phyloP scores from a whole-genome alignment of 805 yeast species.

The Naumovozyma baii region DNA sequence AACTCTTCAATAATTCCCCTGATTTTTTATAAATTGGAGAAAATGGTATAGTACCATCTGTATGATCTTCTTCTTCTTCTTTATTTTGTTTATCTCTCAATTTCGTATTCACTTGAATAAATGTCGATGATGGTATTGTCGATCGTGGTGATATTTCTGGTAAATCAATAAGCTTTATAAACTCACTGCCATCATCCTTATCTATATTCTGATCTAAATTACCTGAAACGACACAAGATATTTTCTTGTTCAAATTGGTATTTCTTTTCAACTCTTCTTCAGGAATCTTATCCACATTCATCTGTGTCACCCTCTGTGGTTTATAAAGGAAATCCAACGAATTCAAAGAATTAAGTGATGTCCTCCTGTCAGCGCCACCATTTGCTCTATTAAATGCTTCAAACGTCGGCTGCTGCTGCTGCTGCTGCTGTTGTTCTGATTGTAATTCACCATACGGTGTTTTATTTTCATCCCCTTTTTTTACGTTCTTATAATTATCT shows the following conservation, averaged over 20 bases:
- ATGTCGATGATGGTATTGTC: constrained; percentile 1
- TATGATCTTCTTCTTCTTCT: constrained; percentile 2
- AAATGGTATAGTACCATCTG: constrained; percentile 9
- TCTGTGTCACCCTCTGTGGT: constrained; percentile 21
- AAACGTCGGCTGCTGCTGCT: neutral
- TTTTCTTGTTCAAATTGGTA: constrained; percentile 22
- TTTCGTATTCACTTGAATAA: neutral
- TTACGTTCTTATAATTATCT: no score
- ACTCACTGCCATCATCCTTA: neutral
- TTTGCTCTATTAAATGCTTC: neutral
- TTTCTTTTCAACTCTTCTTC: constrained; percentile 25
- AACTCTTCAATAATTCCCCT: constrained; percentile 56
- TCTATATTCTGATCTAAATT: neutral
- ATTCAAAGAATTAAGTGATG: constrained; percentile 1
- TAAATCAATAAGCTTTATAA: constrained; percentile 8
- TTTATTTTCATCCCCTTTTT: no score
- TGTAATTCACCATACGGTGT: no score
- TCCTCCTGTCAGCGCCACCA: neutral
- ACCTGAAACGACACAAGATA: neutral
- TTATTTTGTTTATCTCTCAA: neutral
- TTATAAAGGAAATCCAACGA: constrained; percentile 23
- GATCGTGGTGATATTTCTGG: constrained; percentile 9
- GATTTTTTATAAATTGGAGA: constrained; percentile 62
- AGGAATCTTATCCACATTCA: constrained; percentile 12
- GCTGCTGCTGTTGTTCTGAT: no score